Conservation (phyloP, 768 basidiomycete genomes). For the Termitomyces sp. region DNA sequence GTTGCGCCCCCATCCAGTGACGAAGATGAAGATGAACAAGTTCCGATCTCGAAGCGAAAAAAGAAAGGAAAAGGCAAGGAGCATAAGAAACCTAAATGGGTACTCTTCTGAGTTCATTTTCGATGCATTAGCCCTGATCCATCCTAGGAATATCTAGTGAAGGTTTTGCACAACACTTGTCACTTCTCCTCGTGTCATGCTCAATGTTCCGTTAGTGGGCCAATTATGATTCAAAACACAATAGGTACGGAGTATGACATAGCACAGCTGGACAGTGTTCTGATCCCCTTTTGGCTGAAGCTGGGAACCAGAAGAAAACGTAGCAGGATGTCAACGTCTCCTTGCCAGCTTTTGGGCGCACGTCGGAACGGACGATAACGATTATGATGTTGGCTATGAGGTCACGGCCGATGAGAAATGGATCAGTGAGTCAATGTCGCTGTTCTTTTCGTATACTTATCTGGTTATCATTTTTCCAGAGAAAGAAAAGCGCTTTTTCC, state of each 20-base stretch:
- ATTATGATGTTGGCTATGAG: conserved; percentile 47
- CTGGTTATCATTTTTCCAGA: conserved; percentile 17
- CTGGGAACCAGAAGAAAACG: conserved; percentile 68
- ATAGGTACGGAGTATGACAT: conserved; percentile 42
- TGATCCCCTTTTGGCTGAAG: conserved; percentile 28
- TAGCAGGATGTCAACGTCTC: conserved; percentile 53
- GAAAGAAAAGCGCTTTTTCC: conserved; percentile 36
- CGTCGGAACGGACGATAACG: conserved; percentile 52
- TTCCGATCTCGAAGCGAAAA: conserved; percentile 6
- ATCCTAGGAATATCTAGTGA: conserved; percentile 61
- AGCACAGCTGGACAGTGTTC: not conserved
- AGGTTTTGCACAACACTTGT: conserved; percentile 40
- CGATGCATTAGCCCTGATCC: not conserved
- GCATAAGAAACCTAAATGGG: conserved; percentile 44
- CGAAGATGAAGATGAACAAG: conserved; percentile 13
- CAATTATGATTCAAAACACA: conserved; percentile 50
- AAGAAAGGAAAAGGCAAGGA: conserved; percentile 18
- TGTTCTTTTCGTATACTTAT: not conserved
- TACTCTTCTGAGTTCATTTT: conserved; percentile 23
- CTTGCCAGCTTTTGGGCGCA: conserved; percentile 63
- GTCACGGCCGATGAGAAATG: conserved; percentile 43
- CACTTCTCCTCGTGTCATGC: not conserved
- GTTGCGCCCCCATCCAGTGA: conserved; percentile 28
- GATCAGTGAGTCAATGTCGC: conserved; percentile 46
- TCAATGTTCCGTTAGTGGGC: conserved; percentile 51